Evolutionary conservation across 75 land plant genomes (phyloP).

Genomic region (Pseudotsuga menziesii): DNA sequence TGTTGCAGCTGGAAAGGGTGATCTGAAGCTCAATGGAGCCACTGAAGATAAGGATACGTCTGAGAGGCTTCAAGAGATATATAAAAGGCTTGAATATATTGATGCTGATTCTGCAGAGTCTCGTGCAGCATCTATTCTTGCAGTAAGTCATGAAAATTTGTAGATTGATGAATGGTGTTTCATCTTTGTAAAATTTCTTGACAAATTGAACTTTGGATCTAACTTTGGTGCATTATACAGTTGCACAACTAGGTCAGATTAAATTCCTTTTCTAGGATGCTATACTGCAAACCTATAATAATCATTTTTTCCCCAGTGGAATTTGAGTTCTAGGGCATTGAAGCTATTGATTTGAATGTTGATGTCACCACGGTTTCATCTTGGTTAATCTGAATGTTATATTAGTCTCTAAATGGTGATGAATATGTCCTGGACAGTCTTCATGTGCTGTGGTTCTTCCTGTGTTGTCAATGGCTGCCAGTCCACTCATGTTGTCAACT

Average conservation of each 20-base stretch:
- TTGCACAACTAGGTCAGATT: background rate
- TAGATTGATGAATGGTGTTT: background rate
- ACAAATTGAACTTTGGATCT: background rate
- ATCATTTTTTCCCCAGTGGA: background rate
- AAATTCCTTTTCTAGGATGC: background rate
- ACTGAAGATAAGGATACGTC: constrained; percentile 56
- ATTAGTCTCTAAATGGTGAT: background rate
- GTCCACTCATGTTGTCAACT: too few species aligned
- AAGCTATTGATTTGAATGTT: background rate
- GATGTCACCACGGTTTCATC: background rate
- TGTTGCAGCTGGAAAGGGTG: constrained; percentile 20
- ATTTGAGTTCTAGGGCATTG: too few species aligned
- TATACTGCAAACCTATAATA: background rate
- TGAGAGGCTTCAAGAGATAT: constrained; percentile 84
- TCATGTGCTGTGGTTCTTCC: too few species aligned
- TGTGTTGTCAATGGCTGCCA: too few species aligned
- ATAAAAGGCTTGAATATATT: constrained; percentile 89
- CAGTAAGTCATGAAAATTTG: constrained; percentile 57
- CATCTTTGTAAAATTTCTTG: background rate
- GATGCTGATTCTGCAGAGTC: constrained; percentile 97
- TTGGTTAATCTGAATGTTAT: background rate
- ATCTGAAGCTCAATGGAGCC: constrained; percentile 20
- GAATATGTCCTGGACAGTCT: background rate
- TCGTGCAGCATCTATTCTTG: constrained; percentile 96
- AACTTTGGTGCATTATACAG: background rate